Conservation (phyloP, 2,329 filamentous ascomycete genomes). For the Hymenoscyphus linearis region DNA sequence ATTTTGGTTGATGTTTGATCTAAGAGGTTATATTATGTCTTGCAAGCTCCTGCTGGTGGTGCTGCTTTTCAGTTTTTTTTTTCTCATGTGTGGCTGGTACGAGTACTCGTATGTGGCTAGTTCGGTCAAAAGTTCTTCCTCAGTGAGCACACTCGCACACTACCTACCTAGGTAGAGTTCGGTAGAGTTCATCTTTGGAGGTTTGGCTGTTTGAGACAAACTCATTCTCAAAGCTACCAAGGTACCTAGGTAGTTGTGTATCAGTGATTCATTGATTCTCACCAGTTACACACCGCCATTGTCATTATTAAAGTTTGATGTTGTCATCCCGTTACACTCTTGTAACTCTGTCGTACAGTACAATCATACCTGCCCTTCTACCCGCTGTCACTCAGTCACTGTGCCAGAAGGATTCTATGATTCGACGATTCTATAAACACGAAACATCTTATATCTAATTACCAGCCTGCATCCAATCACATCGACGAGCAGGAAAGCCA, state of each 20-base stretch:
- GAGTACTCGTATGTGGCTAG: not conserved
- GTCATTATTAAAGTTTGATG: not conserved
- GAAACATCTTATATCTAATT: too few species aligned
- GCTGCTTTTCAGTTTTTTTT: not conserved
- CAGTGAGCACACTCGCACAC: too few species aligned
- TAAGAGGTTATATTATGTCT: not conserved
- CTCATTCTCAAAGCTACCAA: not conserved
- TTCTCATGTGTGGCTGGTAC: not conserved
- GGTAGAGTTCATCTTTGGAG: too few species aligned
- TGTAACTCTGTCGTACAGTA: too few species aligned
- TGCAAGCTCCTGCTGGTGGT: not conserved
- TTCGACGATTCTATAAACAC: too few species aligned
- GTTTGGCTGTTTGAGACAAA: too few species aligned
- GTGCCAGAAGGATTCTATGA: not conserved
- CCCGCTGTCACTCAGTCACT: not conserved
- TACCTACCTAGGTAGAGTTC: too few species aligned
- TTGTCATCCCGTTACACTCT: not conserved
- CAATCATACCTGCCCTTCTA: not conserved
- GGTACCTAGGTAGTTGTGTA: not conserved
- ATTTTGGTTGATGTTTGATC: not conserved
- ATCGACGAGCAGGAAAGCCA: not conserved
- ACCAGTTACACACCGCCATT: not conserved
- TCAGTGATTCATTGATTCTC: not conserved
- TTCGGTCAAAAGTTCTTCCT: not conserved
- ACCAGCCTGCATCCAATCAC: not conserved